Conservation (phyloP, 1,284 basidiomycete genomes). For the Hymenochaete sp. region DNA sequence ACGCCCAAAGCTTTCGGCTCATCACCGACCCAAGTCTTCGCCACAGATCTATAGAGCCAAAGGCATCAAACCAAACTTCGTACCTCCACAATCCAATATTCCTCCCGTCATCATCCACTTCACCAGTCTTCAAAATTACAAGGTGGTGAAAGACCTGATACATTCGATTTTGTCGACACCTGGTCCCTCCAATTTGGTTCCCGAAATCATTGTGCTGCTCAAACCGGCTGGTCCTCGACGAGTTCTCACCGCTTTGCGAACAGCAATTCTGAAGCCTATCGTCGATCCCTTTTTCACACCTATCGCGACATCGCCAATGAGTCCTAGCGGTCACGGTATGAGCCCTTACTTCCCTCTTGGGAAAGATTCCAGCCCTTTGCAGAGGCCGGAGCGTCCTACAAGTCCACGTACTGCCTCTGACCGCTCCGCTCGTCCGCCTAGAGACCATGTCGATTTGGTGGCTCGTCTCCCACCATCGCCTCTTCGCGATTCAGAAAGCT, state of each 20-base stretch:
- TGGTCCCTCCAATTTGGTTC: conserved; percentile 33
- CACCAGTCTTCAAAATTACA: conserved; percentile 83
- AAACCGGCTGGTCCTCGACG: conserved; percentile 92
- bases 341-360: conserved; percentile 37
- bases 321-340: conserved; percentile 40
- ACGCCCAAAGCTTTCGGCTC: conserved; percentile 62
- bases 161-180: conserved; percentile 51
- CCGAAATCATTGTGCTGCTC: conserved; percentile 90
- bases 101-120: conserved; percentile 75
- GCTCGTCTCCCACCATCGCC: conserved; percentile 60
- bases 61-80: conserved; percentile 27
- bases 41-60: conserved; percentile 59
- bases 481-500: conserved; percentile 63
- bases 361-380: conserved; percentile 27
- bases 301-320: conserved; percentile 84
- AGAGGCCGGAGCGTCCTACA: conserved; percentile 35
- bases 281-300: conserved; percentile 87
- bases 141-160: conserved; percentile 77
- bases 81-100: conserved; percentile 24
- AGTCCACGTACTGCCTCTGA: conserved; percentile 53
- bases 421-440: conserved; percentile 46
- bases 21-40: conserved; percentile 69
- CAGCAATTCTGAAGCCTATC: conserved; percentile 71
- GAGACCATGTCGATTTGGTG: conserved; percentile 31
- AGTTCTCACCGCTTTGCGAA: conserved; percentile 83